Evolutionary conservation across 306 rosid species (phyloP).

Genomic region (Prunus dulcis): DNA sequence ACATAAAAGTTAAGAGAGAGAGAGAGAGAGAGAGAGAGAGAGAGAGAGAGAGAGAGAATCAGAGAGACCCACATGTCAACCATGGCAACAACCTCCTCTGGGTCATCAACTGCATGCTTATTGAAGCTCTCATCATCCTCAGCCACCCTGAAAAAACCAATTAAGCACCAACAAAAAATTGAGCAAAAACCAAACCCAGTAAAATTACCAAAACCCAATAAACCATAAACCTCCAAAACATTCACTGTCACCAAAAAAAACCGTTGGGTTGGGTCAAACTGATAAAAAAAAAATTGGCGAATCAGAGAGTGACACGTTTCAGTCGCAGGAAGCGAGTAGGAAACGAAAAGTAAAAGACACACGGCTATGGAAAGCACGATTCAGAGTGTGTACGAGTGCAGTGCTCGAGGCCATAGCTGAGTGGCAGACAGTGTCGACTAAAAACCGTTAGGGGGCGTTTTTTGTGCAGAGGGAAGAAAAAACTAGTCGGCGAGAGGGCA

Average conservation of each 20-base stretch:
- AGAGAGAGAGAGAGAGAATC: background rate
- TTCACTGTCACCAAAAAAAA: background rate
- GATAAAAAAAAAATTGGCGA: background rate
- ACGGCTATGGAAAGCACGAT: background rate
- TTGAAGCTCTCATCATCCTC: slow-evolving; percentile 25
- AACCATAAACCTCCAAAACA: background rate
- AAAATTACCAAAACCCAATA: background rate
- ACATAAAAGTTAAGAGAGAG: background rate
- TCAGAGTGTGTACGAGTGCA: slow-evolving; percentile 12
- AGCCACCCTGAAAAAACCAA: slow-evolving; percentile 41
- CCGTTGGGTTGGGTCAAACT: background rate
- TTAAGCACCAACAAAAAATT: background rate
- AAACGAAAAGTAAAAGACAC: background rate
- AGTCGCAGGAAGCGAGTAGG: background rate
- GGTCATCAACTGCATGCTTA: slow-evolving; percentile 44
- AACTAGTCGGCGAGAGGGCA: slow-evolving; percentile 22
- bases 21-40: background rate
- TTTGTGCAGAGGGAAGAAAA: background rate
- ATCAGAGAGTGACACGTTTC: slow-evolving; percentile 19
- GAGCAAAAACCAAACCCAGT: background rate
- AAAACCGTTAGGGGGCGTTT: slow-evolving; percentile 53
- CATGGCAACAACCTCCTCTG: slow-evolving; percentile 50
- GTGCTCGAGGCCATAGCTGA: slow-evolving; percentile 14
- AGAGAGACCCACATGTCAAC: slow-evolving; percentile 69
- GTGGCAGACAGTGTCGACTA: slow-evolving; percentile 13